Evolutionary conservation across 139 green algal species (phyloP), one percentile per base, ranked within the genome.

Genomic region (Picochlorum sp.): DNA sequence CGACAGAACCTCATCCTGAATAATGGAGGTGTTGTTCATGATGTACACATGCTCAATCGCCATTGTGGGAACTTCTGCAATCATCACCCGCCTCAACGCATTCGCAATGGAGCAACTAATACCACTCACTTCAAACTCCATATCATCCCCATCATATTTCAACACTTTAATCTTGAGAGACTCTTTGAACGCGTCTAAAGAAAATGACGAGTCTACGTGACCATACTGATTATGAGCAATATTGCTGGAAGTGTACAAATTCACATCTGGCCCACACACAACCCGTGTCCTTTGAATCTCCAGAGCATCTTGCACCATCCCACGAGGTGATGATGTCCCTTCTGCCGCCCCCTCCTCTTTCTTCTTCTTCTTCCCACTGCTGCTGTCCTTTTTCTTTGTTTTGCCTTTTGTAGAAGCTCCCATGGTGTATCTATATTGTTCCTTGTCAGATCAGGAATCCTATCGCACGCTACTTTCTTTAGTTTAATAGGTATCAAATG

Each of bases 41-140:
- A 97, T 81, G 74, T 92, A 99, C 11, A 99, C 92, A 67, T 98
- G 91, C 81, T 98, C 92, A 23, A 98, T 95, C 1, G 93, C 93
- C 71, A 99, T 86, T 0, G 92, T 98, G 5, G 94, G 93, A 21
- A 97, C 81, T 70, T 99, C 92, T 1, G 87, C 72, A 16, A 97
- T 95, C 26, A 98, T 84, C 60, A 98, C 96, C 13, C 94, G 78
- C 2, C 91, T 79, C 50, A 98, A 76, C 4, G 93, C 85, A 69
- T 99, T 99, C 49, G 86, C 93, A 45, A 99, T 31, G 44, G 71
- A 65, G 30, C 66, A 78, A 30, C 44, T 71, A 6, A 86, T 69
- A n/a, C 90, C 88, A 7, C 91, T 81, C 57, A 98, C 75, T 67
- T 98, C 92, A 67, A 98, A 97, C 69, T 89, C 84, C 68, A 96